phyloP scores from a whole-genome alignment of 495 filamentous ascomycete genomes.

The Schizothecium vesticola region DNA sequence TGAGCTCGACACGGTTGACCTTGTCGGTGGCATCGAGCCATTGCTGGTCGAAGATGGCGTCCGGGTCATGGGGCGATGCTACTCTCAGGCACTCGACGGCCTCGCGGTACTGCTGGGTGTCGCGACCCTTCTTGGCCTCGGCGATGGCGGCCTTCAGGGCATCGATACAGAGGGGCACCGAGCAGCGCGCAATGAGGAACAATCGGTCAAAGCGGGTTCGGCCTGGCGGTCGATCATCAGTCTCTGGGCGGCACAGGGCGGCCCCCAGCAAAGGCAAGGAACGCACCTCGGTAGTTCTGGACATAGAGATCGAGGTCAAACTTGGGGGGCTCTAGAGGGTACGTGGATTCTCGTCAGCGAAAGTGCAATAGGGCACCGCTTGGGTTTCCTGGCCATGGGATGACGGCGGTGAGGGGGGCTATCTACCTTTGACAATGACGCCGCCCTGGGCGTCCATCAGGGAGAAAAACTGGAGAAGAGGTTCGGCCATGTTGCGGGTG shows the following conservation, averaged over 20 bases:
- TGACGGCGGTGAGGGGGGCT: background rate
- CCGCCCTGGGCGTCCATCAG: conserved; percentile 39
- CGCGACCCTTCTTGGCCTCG: conserved; percentile 72
- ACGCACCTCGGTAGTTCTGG: conserved; percentile 77
- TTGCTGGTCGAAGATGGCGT: conserved; percentile 57
- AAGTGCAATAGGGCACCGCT: background rate
- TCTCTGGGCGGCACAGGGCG: background rate
- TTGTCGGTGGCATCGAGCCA: conserved; percentile 65
- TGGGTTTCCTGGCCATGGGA: too few species aligned
- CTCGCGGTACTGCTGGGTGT: conserved; percentile 64
- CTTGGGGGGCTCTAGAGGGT: conserved; percentile 67
- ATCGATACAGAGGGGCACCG: conserved; percentile 69
- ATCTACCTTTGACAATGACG: conserved; percentile 43
- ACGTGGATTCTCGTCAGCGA: background rate
- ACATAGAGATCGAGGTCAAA: conserved; percentile 93
- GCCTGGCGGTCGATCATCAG: conserved; percentile 37
- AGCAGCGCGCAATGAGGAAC: conserved; percentile 71
- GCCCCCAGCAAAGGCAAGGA: background rate
- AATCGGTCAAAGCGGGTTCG: conserved; percentile 74
- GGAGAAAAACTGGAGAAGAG: conserved; percentile 38
- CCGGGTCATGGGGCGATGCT: conserved; percentile 60
- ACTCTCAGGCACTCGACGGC: conserved; percentile 59
- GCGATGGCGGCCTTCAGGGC: conserved; percentile 70
- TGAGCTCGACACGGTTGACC: conserved; percentile 59
- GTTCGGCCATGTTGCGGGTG: conserved; percentile 20